Evolutionary conservation across 169 alveolate genomes (phyloP), one percentile per base, ranked within the genome.

Genomic region (Perkinsus marinus): DNA sequence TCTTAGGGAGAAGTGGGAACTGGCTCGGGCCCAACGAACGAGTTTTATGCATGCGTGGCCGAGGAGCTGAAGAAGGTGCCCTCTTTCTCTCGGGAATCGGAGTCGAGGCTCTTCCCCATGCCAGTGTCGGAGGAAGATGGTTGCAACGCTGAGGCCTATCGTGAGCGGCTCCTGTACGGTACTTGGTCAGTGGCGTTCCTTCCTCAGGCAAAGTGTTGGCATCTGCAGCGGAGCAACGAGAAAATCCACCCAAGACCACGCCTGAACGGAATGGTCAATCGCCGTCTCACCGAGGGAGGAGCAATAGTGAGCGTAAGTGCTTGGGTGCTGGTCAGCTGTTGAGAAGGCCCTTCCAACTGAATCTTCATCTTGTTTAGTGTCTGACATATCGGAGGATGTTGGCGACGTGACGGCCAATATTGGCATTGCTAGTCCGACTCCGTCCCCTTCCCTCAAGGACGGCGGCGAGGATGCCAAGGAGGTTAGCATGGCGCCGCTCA

Each of bases 11-110:
- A 93, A 30, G 93, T 90, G 89, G 94, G 94, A 9, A 92, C 92
- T n/a, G 94, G 94, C 90, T 90, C 90, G 16, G 94, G 94, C 34
- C 94, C 94, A 5, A 93, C 94, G 39, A 79, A 90, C 39, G 94
- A 93, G 91, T 93, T 93, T 43, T 93, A 93, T 41, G 93, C 94
- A 0, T 92, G 91, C 91, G 94, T 93, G 5, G 38, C 47, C n/a
- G 38, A n/a, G 68, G 39, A 90, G 92, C 90, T 41, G 92, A 68
- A 43, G 36, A 17, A 57, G 79, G 34, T 57, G 9, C 79, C 79
- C 0, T 13, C 36, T 7, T 57, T 57, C 79, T 57, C 79, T 57
- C 79, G 79, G 22, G 79, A 57, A 0, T 13, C 79, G 34, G 79
- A 57, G 79, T 57, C 79, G 79, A 57, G 79, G 79, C 79, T 57